A percentile compares a stretch with the other conserved stretches of the same genome.
These are phyloP conservation scores for Cordia subcordata DNA, from an alignment of 257 asterid species.

Conservation along the genomic window DNA sequence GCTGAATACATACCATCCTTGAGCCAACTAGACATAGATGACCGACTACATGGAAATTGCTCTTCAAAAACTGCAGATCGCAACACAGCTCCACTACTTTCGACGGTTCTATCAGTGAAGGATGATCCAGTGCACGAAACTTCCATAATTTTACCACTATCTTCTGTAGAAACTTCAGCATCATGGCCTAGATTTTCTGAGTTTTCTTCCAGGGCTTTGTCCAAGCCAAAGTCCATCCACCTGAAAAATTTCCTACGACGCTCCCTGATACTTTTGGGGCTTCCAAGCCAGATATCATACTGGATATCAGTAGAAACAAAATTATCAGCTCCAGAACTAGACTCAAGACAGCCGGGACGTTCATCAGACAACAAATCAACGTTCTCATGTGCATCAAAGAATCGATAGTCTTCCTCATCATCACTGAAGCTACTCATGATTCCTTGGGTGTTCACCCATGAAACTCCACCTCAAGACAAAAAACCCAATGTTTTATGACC, in stretches of 20 bases:
- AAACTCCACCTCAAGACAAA: constrained; percentile 46
- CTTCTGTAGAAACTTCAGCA: constrained; percentile 19
- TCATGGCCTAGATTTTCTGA: constrained; percentile 12
- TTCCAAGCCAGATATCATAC: constrained; percentile 60
- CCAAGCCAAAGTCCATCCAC: constrained; percentile 48
- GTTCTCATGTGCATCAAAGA: constrained; percentile 69
- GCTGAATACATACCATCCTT: constrained; percentile 31
- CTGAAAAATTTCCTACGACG: constrained; percentile 54
- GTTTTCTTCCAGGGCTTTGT: constrained; percentile 21
- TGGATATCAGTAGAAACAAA: constrained; percentile 16
- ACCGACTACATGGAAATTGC: constrained; percentile 39
- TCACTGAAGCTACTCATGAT: constrained; percentile 61
- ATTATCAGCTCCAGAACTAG: constrained; percentile 18
- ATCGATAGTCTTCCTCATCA: constrained; percentile 44
- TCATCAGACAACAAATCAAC: constrained; percentile 38
- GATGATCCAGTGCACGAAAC: too few relatives aligned
- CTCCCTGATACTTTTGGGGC: constrained; percentile 69
- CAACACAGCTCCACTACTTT: constrained; percentile 47
- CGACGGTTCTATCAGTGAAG: too few relatives aligned
- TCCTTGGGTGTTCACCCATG: constrained; percentile 50
- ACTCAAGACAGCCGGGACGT: constrained; percentile 14
- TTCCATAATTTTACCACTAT: constrained; percentile 38
- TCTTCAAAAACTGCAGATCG: constrained; percentile 41
- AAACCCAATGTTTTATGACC: constrained; percentile 35
- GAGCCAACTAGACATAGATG: constrained; percentile 45